A percentile compares a stretch with the other conserved stretches of the same genome.
These are phyloP conservation scores for Fusarium aywerte DNA, from an alignment of 2,329 filamentous ascomycete genomes.

Conservation along the genomic window DNA sequence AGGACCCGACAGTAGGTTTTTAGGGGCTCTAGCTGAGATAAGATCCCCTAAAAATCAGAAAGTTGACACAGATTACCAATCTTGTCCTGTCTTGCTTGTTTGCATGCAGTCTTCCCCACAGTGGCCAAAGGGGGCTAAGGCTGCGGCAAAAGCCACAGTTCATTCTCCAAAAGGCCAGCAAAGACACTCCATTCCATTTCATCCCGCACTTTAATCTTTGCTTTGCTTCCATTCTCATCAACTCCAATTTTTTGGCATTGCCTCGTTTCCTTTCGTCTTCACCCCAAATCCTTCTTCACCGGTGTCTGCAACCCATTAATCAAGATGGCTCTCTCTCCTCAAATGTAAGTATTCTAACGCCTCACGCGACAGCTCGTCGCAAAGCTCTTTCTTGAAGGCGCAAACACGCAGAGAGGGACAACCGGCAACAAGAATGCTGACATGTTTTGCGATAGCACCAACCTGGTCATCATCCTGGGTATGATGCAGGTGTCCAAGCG, in stretches of 20 bases:
- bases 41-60: constrained; percentile 27
- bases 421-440: constrained; percentile 41
- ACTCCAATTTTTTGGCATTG: constrained; percentile 18
- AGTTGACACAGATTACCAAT: constrained; percentile 19
- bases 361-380: constrained; percentile 11
- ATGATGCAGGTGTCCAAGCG: constrained; percentile 99
- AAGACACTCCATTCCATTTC: constrained; percentile 39
- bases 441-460: constrained; percentile 69
- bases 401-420: constrained; percentile 43
- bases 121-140: constrained; percentile 39
- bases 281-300: constrained; percentile 1
- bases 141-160: constrained; percentile 36
- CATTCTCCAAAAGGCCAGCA: constrained; percentile 46
- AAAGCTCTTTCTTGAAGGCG: constrained; percentile 28
- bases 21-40: constrained; percentile 19
- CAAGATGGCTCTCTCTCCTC: constrained; percentile 72
- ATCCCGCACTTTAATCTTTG: constrained; percentile 35
- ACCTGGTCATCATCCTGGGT: constrained; percentile 92
- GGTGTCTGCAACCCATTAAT: constrained; percentile 11
- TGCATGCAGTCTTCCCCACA: constrained; percentile 35
- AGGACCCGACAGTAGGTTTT: constrained; percentile 18
- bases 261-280: constrained; percentile 14
- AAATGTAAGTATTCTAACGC: constrained; percentile 64
- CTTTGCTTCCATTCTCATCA: constrained; percentile 17
- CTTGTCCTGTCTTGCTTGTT: constrained; percentile 2